Conservation (phyloP, 345 rosid genomes). For the Gossypium bickii region DNA sequence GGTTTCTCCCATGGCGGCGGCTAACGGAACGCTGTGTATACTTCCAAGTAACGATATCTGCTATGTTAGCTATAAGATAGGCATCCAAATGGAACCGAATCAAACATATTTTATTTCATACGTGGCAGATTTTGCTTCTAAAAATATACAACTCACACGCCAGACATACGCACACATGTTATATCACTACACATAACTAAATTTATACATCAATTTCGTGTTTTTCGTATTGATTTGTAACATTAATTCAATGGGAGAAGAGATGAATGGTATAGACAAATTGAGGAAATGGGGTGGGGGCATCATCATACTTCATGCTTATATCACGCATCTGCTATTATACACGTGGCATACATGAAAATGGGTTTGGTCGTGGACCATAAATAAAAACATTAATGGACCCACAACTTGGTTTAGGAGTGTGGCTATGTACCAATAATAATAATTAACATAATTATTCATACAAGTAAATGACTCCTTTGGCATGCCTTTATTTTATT, state of each 20-base stretch:
- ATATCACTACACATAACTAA: no score
- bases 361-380: conserved; percentile 58
- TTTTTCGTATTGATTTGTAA: no score
- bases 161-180: no score
- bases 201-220: no score
- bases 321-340: conserved; percentile 48
- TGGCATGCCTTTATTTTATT: background rate
- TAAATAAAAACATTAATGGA: conserved; percentile 15
- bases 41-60: conserved; percentile 36
- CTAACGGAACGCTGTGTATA: conserved; percentile 16
- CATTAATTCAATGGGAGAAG: no score
- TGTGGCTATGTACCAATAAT: conserved; percentile 31
- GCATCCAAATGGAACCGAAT: background rate
- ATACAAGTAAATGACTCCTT: background rate
- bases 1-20: conserved; percentile 28
- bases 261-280: background rate
- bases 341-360: conserved; percentile 47
- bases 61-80: background rate
- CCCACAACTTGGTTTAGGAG: conserved; percentile 22
- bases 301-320: conserved; percentile 57
- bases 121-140: background rate
- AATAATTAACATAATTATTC: conserved; percentile 25
- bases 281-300: background rate
- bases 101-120: background rate
- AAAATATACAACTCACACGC: no score